A percentile compares a stretch with the other conserved stretches of the same genome.
phyloP scores from a whole-genome alignment of 805 yeast species.

The Sugiyamaella floridensis region DNA sequence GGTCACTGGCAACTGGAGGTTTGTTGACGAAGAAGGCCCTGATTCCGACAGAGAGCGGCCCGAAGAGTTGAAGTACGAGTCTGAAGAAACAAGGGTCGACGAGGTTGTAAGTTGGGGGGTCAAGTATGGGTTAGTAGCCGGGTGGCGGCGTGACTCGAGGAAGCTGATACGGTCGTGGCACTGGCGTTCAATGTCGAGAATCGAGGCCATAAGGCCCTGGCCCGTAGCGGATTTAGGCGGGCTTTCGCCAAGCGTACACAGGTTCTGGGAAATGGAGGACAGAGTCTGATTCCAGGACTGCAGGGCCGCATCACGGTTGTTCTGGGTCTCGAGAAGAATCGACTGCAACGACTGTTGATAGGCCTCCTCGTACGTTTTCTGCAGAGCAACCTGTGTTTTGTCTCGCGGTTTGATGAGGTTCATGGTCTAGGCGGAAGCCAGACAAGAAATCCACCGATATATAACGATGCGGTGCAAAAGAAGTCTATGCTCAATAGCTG shows the following conservation, averaged over 20 bases:
- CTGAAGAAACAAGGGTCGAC: neutral
- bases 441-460: neutral
- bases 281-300: constrained; percentile 33
- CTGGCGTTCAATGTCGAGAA: constrained; percentile 36
- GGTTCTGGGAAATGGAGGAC: constrained; percentile 27
- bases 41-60: neutral
- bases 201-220: constrained; percentile 30
- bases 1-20: neutral
- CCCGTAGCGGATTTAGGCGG: constrained; percentile 31
- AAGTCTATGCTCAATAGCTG: neutral
- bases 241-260: constrained; percentile 26
- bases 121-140: constrained; percentile 23
- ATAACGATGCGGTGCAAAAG: neutral
- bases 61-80: neutral
- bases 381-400: constrained; percentile 22
- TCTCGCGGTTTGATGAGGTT: constrained; percentile 15
- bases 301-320: constrained; percentile 30
- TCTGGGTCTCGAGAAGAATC: constrained; percentile 33
- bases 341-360: constrained; percentile 36
- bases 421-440: constrained; percentile 5
- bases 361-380: constrained; percentile 36
- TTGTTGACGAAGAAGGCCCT: neutral
- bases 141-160: constrained; percentile 18
- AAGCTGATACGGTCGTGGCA: constrained; percentile 32
- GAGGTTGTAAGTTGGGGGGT: constrained; percentile 9